A percentile compares a stretch with the other conserved stretches of the same genome.
These are phyloP conservation scores for Russula olivacea DNA, from an alignment of 768 basidiomycete species.

Conservation along the genomic window DNA sequence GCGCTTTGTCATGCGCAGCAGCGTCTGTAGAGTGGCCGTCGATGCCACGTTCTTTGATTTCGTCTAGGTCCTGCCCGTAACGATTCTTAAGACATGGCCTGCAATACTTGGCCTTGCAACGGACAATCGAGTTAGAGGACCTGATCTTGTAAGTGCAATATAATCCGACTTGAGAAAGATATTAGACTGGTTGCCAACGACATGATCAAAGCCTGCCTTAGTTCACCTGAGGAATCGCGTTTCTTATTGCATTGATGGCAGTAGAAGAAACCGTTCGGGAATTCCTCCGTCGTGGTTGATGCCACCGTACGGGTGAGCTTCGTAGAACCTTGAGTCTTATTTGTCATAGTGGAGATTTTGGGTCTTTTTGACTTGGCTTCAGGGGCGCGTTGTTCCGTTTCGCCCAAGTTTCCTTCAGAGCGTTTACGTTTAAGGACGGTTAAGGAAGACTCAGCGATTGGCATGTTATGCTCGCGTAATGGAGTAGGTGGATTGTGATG, in stretches of 20 bases:
- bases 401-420: slow-evolving; percentile 17
- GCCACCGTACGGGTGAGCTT: not conserved
- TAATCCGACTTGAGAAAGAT: slow-evolving; percentile 29
- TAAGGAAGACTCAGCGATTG: not conserved
- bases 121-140: slow-evolving; percentile 32
- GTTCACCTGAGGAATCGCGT: slow-evolving; percentile 46
- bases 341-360: slow-evolving; percentile 32
- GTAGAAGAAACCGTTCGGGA: slow-evolving; percentile 41
- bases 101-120: slow-evolving; percentile 59
- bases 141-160: slow-evolving; percentile 36
- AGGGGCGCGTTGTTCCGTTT: not conserved
- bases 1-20: slow-evolving; percentile 30
- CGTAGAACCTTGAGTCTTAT: slow-evolving; percentile 22
- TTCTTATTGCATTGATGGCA: slow-evolving; percentile 73
- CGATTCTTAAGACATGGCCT: slow-evolving; percentile 59
- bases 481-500: slow-evolving; percentile 17
- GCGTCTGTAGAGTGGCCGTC: slow-evolving; percentile 22
- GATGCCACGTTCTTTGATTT: slow-evolving; percentile 32
- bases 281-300: slow-evolving; percentile 28
- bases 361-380: slow-evolving; percentile 40
- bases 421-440: slow-evolving; percentile 29
- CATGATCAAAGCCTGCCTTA: not conserved
- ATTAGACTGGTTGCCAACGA: slow-evolving; percentile 4
- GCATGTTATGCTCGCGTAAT: slow-evolving; percentile 28
- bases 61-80: slow-evolving; percentile 50